A percentile compares a stretch with the other conserved stretches of the same genome.
Evolutionary conservation across 2,329 filamentous ascomycete genomes (phyloP).

Genomic region (Ramichloridium luteum): DNA sequence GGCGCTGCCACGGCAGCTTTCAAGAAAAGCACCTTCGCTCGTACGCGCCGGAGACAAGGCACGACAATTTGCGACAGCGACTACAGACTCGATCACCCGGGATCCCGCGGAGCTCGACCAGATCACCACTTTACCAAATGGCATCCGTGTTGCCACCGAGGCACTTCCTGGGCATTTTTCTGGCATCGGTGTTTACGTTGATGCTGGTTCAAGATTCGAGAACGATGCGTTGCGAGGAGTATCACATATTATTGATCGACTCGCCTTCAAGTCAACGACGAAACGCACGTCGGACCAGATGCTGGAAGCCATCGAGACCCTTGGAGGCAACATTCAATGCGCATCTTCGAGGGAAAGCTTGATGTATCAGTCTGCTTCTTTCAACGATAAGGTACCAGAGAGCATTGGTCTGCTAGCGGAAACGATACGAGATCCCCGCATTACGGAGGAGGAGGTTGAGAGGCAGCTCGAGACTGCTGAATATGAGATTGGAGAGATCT

Average conservation of each 20-base stretch:
- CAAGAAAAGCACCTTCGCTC: constrained; percentile 10
- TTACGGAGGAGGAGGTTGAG: constrained; percentile 75
- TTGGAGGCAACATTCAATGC: constrained; percentile 95
- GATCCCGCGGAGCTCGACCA: constrained; percentile 79
- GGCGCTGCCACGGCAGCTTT: constrained; percentile 19
- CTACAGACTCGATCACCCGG: constrained; percentile 29
- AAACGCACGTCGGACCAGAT: constrained; percentile 66
- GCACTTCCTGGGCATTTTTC: constrained; percentile 89
- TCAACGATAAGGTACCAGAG: constrained; percentile 79
- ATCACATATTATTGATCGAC: constrained; percentile 88
- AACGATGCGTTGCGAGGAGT: constrained; percentile 73
- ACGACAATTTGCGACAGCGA: constrained; percentile 19
- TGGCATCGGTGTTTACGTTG: constrained; percentile 88
- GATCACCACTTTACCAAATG: constrained; percentile 82
- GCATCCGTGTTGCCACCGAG: constrained; percentile 86
- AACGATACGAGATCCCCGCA: constrained; percentile 73
- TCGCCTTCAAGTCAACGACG: constrained; percentile 84
- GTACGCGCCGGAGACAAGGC: constrained; percentile 6
- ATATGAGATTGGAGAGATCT: constrained; percentile 95
- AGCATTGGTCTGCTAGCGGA: constrained; percentile 80
- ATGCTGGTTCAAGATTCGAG: constrained; percentile 90
- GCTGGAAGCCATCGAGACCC: constrained; percentile 71
- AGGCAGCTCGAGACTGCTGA: constrained; percentile 83
- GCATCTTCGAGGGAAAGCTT: constrained; percentile 87
- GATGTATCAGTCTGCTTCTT: constrained; percentile 98